A percentile compares a stretch with the other conserved stretches of the same genome.
phyloP scores from a whole-genome alignment of 345 rosid genomes.

The Turritis glabra region DNA sequence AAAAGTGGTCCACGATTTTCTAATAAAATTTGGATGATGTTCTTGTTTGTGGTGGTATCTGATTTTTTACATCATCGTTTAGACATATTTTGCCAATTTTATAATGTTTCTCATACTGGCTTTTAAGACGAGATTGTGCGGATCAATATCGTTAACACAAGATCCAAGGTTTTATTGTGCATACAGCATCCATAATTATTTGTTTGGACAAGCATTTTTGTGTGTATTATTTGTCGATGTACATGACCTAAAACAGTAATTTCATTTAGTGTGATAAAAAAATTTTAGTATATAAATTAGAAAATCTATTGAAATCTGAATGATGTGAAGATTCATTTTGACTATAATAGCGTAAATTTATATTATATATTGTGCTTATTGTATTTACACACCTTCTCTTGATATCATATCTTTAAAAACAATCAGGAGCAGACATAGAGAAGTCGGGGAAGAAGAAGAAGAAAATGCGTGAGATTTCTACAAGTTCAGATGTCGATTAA shows the following conservation, averaged over 20 bases:
- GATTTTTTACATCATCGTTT: background rate
- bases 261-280: background rate
- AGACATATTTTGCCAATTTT: background rate
- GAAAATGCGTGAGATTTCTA: background rate
- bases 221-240: background rate
- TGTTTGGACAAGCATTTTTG: background rate
- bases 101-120: background rate
- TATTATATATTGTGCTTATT: no score
- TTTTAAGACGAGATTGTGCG: background rate
- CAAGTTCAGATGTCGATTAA: background rate
- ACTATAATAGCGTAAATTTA: background rate
- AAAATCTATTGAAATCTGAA: background rate
- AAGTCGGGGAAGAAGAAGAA: no score
- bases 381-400: no score
- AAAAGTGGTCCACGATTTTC: background rate
- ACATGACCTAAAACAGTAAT: background rate
- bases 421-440: no score
- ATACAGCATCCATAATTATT: background rate
- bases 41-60: background rate
- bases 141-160: slow-evolving; percentile 11
- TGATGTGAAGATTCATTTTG: background rate
- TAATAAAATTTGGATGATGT: background rate
- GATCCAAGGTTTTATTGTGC: background rate
- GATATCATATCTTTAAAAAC: no score
- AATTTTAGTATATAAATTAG: background rate